A percentile compares a stretch with the other conserved stretches of the same genome.
Evolutionary conservation across 148 eudicot species (phyloP).

Genomic region (Rhododendron vialii): DNA sequence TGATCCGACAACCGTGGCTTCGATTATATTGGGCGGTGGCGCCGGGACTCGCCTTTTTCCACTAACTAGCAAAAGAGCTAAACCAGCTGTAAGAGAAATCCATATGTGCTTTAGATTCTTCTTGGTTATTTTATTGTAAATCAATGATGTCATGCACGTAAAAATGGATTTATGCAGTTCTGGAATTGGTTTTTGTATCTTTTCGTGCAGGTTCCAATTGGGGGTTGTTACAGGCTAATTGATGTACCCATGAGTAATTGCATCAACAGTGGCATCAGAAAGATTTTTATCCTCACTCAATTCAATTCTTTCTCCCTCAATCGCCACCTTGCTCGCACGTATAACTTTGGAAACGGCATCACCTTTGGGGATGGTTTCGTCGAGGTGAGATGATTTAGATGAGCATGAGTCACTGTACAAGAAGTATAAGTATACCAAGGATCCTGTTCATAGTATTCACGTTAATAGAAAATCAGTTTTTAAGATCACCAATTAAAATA

Average conservation of each 20-base stretch:
- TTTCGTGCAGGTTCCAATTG: conserved; percentile 75
- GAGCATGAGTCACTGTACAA: not conserved
- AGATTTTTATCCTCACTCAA: conserved; percentile 91
- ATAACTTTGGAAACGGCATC: conserved; percentile 84
- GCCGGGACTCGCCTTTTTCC: conserved; percentile 89
- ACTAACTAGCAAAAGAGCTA: conserved; percentile 79
- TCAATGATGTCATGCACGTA: not conserved
- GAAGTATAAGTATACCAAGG: not conserved
- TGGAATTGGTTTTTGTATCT: not conserved
- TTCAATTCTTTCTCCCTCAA: conserved; percentile 93
- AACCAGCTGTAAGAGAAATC: conserved; percentile 74
- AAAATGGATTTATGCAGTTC: not conserved
- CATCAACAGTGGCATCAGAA: conserved; percentile 85
- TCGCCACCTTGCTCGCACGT: conserved; percentile 78
- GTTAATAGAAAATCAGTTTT: not conserved
- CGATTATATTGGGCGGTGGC: conserved; percentile 85
- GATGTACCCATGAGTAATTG: conserved; percentile 99
- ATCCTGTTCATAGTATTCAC: not conserved
- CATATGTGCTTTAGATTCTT: not conserved
- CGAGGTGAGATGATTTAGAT: conserved; percentile 49
- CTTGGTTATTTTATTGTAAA: not conserved
- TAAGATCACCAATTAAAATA: not conserved
- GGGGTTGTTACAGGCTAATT: conserved; percentile 92
- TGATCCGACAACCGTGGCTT: conserved; percentile 76
- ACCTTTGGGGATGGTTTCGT: conserved; percentile 90